Evolutionary conservation across 768 basidiomycete species (phyloP), one percentile per base, ranked within the genome.

Genomic region (Mycena kentingensis): DNA sequence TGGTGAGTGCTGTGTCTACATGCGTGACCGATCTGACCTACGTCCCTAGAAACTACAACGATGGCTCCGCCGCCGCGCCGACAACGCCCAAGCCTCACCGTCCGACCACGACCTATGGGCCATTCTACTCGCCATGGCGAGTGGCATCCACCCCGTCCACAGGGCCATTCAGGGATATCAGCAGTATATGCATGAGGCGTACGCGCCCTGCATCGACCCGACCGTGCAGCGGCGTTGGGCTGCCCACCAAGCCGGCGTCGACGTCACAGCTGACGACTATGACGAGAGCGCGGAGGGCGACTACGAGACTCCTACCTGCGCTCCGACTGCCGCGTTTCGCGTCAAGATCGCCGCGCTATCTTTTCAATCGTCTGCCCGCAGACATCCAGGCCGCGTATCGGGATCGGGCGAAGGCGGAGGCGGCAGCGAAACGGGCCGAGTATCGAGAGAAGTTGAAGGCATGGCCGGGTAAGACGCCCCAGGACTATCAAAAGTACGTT

Each of bases 141-240:
- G 39, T 5, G 46, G 39, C 13, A 2, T 54, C 31, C 19, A 3
- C 7, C 6, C 19, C 7, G 32, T 42, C 1, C 47, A 24, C 1
- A 54, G 49, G 24, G 53, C 46, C 11, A 22, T 46, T 4, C 53
- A 54, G 32, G 47, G 22, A 1, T 54, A 28, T 19, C 53, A 54
- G 35, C 53, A 54, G 21, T 54, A 37, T 21, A 44, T 49, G 46
- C 46, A 22, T 1, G 53, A 54, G 25, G 18, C 5, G 11, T 41
- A 41, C 22, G 19, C n/a, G 15, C 16, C 24, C 21, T 12, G 18
- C 15, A 48, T 48, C 21, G 39, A 25, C 2, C 24, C 25, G 2
- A 21, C 35, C 5, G 52, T 49, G 5, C 11, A 16, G 5, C 46
- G 16, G 16, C 41, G 36, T 26, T 43, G 46, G 53, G 12, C 31